Percentiles rank a stretch among this genome's conserved stretches.
These are phyloP conservation scores for Teunomyces lycoperdinae DNA, from an alignment of 805 yeast genomes.

Conservation along the genomic window DNA sequence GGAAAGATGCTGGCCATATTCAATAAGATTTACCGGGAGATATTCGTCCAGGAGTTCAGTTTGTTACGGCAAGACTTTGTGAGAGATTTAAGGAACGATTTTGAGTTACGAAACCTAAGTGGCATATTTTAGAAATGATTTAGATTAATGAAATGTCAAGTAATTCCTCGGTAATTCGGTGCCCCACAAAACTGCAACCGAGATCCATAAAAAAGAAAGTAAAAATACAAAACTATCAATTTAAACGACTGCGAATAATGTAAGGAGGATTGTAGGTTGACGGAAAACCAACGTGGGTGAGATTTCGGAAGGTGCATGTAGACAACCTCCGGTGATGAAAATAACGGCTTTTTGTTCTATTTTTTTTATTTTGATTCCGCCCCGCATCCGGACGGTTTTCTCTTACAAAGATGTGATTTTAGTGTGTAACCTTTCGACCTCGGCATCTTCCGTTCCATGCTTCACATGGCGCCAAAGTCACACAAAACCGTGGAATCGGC, in stretches of 20 bases:
- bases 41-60: constrained; percentile 44
- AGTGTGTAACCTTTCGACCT: not conserved
- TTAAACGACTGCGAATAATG: no score
- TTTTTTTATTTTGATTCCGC: no score
- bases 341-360: no score
- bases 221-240: no score
- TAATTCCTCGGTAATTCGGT: not conserved
- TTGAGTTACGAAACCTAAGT: constrained; percentile 48
- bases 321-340: not conserved
- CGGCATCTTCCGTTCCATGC: not conserved
- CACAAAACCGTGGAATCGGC: not conserved
- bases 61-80: constrained; percentile 40
- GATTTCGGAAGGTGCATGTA: not conserved
- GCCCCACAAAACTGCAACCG: not conserved
- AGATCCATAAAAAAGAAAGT: not conserved
- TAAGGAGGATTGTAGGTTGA: no score
- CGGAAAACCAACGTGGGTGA: no score
- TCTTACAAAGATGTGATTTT: no score
- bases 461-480: not conserved
- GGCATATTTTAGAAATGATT: constrained; percentile 8
- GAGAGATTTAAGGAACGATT: constrained; percentile 53
- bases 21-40: constrained; percentile 35
- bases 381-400: no score
- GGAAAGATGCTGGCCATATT: constrained; percentile 37
- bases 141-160: not conserved